Conservation (phyloP, 139 green algal species). For the Micractinium conductrix region DNA sequence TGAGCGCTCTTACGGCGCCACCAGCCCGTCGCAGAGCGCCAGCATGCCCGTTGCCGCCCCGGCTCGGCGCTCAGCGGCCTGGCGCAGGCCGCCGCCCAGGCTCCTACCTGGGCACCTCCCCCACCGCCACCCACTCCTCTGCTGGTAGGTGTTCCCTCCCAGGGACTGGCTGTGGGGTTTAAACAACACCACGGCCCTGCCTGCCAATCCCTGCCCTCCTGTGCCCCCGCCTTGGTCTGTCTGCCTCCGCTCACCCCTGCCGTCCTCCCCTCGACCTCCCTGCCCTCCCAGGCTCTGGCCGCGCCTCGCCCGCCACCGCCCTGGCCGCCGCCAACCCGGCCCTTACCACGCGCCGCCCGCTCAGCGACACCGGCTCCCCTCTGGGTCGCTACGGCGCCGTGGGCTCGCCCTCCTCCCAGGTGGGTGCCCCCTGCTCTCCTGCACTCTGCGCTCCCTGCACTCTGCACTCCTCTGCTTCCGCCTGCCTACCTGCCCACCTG, state of each 20-base stretch:
- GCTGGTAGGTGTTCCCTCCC: background rate
- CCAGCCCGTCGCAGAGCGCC: background rate
- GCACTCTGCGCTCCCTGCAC: too few relatives aligned
- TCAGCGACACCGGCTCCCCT: constrained; percentile 30
- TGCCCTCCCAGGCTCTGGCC: constrained; percentile 14
- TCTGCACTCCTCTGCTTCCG: too few relatives aligned
- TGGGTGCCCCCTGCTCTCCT: too few relatives aligned
- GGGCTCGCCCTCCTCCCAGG: constrained; percentile 21
- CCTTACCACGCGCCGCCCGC: constrained; percentile 3
- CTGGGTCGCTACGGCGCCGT: constrained; percentile 43
- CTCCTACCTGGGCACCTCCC: constrained; percentile 37
- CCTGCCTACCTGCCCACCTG: too few relatives aligned
- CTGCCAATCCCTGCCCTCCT: background rate
- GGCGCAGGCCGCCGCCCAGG: background rate
- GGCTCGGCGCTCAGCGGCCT: background rate
- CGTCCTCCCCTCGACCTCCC: background rate
- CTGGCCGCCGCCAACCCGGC: constrained; percentile 26
- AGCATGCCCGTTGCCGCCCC: background rate
- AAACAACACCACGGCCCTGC: background rate
- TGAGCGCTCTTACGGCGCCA: background rate
- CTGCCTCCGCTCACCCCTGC: background rate
- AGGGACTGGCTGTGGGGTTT: too few relatives aligned
- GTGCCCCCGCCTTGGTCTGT: background rate
- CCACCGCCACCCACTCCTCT: constrained; percentile 25
- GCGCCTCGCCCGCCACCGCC: constrained; percentile 1